Percentiles rank a stretch among this genome's conserved stretches.
These are phyloP conservation scores for Suillus subalutaceus DNA, from an alignment of 768 basidiomycete species.

Conservation along the genomic window DNA sequence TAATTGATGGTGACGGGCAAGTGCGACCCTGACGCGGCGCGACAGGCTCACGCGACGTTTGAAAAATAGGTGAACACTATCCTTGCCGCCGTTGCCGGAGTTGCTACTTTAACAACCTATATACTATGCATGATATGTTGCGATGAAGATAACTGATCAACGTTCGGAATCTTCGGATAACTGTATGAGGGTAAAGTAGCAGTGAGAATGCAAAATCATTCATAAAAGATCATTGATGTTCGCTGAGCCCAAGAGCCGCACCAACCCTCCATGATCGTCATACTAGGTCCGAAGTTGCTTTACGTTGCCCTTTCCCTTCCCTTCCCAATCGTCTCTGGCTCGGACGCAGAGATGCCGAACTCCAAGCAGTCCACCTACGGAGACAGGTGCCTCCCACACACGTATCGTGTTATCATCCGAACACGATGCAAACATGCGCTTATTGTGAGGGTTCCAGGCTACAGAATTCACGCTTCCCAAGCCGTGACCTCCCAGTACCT, in stretches of 20 bases:
- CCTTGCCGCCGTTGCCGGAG: constrained; percentile 11
- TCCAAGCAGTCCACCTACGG: constrained; percentile 23
- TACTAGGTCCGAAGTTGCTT: constrained; percentile 43
- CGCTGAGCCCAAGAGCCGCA: not conserved
- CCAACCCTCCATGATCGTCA: constrained; percentile 15
- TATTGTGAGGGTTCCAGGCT: constrained; percentile 91
- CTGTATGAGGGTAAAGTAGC: constrained; percentile 10
- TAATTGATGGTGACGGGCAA: not conserved
- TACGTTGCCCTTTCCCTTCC: constrained; percentile 68
- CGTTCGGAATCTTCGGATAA: constrained; percentile 30
- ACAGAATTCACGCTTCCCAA: constrained; percentile 92
- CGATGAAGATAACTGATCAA: constrained; percentile 28
- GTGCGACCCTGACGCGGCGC: constrained; percentile 2
- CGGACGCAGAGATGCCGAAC: constrained; percentile 22
- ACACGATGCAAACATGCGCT: constrained; percentile 94
- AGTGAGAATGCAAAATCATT: constrained; percentile 1
- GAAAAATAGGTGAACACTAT: too few species aligned
- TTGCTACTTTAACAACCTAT: constrained; percentile 34
- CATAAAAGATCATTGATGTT: constrained; percentile 1
- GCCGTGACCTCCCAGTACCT: constrained; percentile 85
- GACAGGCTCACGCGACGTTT: not conserved
- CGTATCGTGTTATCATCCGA: constrained; percentile 91
- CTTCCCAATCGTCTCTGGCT: constrained; percentile 46
- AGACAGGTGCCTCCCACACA: constrained; percentile 71
- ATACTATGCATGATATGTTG: constrained; percentile 36